A percentile compares a stretch with the other conserved stretches of the same genome.
Evolutionary conservation across 2,329 filamentous ascomycete species (phyloP).

Genomic region (Ceratocystis huliohia): DNA sequence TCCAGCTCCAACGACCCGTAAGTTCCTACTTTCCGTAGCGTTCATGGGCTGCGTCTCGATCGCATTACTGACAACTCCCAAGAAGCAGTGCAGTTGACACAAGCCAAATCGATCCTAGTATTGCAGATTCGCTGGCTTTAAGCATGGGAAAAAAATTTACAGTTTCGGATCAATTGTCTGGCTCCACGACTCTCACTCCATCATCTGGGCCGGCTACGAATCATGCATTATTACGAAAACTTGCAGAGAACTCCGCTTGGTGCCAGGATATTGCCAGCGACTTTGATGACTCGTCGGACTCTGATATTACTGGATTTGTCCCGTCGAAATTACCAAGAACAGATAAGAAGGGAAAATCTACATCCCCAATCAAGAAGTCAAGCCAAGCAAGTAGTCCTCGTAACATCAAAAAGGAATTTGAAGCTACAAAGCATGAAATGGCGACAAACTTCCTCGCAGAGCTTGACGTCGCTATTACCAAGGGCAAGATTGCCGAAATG

Average conservation of each 20-base stretch:
- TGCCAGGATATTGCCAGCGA: conserved; percentile 44
- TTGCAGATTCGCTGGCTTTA: neutral
- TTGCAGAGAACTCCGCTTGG: conserved; percentile 48
- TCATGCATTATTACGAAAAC: conserved; percentile 41
- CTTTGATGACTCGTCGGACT: conserved; percentile 52
- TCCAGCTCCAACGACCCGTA: neutral
- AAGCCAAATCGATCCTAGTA: neutral
- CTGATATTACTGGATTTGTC: conserved; percentile 25
- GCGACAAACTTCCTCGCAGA: conserved; percentile 53
- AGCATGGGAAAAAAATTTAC: neutral
- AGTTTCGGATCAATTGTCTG: neutral
- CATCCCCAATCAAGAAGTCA: conserved; percentile 22
- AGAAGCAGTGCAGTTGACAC: neutral
- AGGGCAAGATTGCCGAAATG: conserved; percentile 45
- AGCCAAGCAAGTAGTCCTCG: conserved; percentile 28
- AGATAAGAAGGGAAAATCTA: neutral
- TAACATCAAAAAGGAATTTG: conserved; percentile 47
- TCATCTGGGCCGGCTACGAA: neutral
- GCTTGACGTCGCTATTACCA: conserved; percentile 53
- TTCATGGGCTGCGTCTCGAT: no score
- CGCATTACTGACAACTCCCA: neutral
- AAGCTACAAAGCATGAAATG: conserved; percentile 46
- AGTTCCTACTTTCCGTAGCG: conserved; percentile 28
- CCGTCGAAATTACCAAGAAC: conserved; percentile 19
- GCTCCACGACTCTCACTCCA: neutral